Evolutionary conservation across 2,329 filamentous ascomycete species (phyloP).

Genomic region (Rosellinia necatrix): DNA sequence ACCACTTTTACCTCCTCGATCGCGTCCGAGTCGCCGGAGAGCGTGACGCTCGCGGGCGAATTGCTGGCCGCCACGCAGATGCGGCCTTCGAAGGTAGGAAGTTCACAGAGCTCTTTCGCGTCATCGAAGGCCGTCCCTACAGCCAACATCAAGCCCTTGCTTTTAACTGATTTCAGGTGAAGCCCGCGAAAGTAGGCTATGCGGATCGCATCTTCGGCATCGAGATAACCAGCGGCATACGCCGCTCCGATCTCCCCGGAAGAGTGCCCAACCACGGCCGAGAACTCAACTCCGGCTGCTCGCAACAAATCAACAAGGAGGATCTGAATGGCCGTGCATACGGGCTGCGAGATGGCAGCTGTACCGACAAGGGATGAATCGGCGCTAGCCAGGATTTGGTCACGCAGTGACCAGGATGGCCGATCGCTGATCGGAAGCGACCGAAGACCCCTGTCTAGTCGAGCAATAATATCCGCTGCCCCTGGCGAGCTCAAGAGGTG

Average conservation of each 20-base stretch:
- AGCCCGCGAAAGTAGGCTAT: conserved; percentile 43
- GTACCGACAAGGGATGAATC: conserved; percentile 6
- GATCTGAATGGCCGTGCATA: conserved; percentile 49
- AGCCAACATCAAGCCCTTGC: conserved; percentile 37
- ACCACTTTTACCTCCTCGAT: conserved; percentile 18
- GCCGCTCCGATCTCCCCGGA: conserved; percentile 37
- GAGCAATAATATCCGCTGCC: not conserved
- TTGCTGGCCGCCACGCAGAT: conserved; percentile 30
- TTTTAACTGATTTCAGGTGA: conserved; percentile 16
- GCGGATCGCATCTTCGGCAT: conserved; percentile 36
- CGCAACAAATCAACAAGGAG: conserved; percentile 43
- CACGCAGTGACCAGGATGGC: conserved; percentile 12
- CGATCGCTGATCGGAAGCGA: not conserved
- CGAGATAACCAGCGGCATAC: conserved; percentile 29
- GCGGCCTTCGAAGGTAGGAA: conserved; percentile 13
- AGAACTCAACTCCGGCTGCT: conserved; percentile 29
- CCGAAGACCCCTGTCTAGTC: not conserved
- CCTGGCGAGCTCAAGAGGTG: not conserved
- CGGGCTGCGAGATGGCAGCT: conserved; percentile 31
- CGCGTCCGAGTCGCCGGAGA: conserved; percentile 29
- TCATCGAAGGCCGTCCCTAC: conserved; percentile 41
- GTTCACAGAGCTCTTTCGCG: conserved; percentile 18
- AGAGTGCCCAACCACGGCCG: conserved; percentile 37
- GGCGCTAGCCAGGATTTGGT: not conserved
- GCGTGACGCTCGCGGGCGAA: conserved; percentile 23